These are phyloP conservation scores for Rhizoclosmatium globosum DNA, from an alignment of 192 early-diverging fungal genomes.

Conservation along the genomic window DNA sequence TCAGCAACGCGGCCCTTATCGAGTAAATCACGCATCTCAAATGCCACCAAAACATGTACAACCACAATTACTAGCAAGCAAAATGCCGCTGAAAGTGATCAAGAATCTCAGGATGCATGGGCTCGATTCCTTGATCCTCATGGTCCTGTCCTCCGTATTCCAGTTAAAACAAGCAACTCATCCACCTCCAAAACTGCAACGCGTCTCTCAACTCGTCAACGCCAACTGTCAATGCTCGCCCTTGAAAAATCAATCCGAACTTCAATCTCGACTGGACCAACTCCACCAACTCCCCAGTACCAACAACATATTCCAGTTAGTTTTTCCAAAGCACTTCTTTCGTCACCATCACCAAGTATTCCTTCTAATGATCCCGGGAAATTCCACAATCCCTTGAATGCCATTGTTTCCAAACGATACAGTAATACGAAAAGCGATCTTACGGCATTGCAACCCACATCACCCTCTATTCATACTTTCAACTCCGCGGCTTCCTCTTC, in stretches of 20 bases:
- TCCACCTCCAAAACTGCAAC: not conserved
- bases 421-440: not conserved
- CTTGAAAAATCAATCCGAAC: not conserved
- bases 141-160: not conserved
- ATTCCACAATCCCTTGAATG: not conserved
- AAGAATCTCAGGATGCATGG: not conserved
- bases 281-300: not conserved
- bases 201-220: not conserved
- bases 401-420: not conserved
- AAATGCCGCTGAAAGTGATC: not conserved
- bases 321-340: not conserved
- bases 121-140: not conserved
- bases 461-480: not conserved
- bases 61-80: not conserved
- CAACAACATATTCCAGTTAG: not conserved
- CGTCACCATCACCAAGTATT: not conserved
- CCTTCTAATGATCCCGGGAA: not conserved
- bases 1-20: not conserved
- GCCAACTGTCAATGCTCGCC: not conserved
- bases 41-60: not conserved
- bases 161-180: no score
- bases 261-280: not conserved
- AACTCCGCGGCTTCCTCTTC: not conserved
- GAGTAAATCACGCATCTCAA: not conserved
- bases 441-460: not conserved